phyloP scores from a whole-genome alignment of 1,284 basidiomycete genomes.

The Mycena sp. region DNA sequence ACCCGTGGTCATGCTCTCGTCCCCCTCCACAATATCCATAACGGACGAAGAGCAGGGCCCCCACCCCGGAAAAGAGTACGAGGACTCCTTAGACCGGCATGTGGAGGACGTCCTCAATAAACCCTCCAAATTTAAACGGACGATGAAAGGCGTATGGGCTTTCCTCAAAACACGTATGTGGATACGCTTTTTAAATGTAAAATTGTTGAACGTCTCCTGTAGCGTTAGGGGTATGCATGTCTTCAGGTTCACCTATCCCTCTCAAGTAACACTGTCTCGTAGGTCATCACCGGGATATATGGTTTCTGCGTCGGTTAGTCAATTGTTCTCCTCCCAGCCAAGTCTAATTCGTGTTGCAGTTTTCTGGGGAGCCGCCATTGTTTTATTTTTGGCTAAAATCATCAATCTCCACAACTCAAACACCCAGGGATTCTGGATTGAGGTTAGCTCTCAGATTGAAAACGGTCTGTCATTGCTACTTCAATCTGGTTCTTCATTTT shows the following conservation, averaged over 20 bases:
- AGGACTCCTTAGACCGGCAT: conserved; percentile 79
- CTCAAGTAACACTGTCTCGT: conserved; percentile 2
- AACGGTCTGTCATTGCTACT: conserved; percentile 60
- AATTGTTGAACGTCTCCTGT: conserved; percentile 4
- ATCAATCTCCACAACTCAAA: conserved; percentile 75
- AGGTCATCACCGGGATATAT: conserved; percentile 82
- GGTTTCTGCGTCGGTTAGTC: conserved; percentile 77
- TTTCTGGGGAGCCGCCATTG: conserved; percentile 83
- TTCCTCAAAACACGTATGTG: conserved; percentile 84
- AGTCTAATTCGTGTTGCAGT: conserved; percentile 47
- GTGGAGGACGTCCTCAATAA: conserved; percentile 81
- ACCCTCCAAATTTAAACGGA: conserved; percentile 69
- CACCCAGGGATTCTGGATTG: conserved; percentile 78
- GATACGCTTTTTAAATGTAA: not conserved
- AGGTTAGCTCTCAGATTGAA: conserved; percentile 80
- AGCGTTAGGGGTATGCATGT: conserved; percentile 67
- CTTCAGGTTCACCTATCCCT: conserved; percentile 1
- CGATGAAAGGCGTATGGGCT: conserved; percentile 80
- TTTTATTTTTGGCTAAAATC: conserved; percentile 76
- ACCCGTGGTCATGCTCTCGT: conserved; percentile 69
- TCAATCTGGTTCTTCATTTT: not conserved
- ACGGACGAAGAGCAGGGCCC: conserved; percentile 43
- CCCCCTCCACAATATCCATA: conserved; percentile 31
- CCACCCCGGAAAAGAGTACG: conserved; percentile 40
- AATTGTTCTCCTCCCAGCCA: not conserved